Evolutionary conservation across 768 basidiomycete genomes (phyloP).

Genomic region (Mycena albidolilacea): DNA sequence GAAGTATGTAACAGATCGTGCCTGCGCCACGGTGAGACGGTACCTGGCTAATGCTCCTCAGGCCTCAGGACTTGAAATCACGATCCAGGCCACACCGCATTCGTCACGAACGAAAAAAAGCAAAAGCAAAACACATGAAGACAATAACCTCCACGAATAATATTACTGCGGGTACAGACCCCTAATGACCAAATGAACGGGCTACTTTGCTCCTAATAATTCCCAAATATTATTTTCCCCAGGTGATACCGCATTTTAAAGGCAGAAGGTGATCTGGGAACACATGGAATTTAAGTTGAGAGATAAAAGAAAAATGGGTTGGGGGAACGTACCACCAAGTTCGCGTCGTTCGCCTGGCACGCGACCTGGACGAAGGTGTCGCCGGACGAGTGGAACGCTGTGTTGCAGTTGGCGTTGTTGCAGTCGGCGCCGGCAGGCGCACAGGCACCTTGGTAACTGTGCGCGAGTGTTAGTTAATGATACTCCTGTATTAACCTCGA

Average conservation of each 20-base stretch:
- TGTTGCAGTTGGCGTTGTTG: conserved; percentile 46
- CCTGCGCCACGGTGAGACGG: no score
- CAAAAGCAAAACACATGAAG: conserved; percentile 1
- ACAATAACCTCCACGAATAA: conserved; percentile 5
- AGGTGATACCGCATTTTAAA: background rate
- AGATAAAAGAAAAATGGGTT: no score
- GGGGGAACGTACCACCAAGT: conserved; percentile 19
- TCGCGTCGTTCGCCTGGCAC: conserved; percentile 50
- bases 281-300: background rate
- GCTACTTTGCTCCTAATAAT: background rate
- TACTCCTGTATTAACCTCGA: conserved; percentile 19
- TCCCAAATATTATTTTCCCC: no score
- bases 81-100: no score
- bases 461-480: no score
- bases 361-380: conserved; percentile 51
- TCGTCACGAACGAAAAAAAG: background rate
- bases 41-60: no score
- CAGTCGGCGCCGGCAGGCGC: conserved; percentile 47
- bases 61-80: no score
- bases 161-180: background rate
- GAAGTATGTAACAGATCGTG: no score
- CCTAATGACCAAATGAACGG: background rate
- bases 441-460: conserved; percentile 23
- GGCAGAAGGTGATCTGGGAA: conserved; percentile 23
- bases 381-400: conserved; percentile 46